Base-by-base conservation (phyloP, 78 protist genomes). In the Emiliania huxleyi region DNA sequence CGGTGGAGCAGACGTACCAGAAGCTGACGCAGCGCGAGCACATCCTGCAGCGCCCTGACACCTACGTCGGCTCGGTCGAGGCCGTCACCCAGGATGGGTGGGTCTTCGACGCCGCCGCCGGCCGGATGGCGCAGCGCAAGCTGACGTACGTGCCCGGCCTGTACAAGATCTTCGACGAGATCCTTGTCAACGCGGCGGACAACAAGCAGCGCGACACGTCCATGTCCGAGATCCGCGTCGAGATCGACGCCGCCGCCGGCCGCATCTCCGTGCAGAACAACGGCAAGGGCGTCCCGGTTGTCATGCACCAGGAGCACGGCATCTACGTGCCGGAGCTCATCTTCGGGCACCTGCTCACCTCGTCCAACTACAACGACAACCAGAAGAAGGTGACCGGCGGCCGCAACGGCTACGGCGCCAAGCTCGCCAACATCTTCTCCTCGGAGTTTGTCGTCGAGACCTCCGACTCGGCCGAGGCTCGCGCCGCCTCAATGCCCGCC, bases 151-250 rank as follows among this genome's bases (percentile, higher is more conserved):
- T 95, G 1, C 99, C 99, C 0, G 99, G 99, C 38, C 94, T 99
- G 25, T 96, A 93, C 93, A 99, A 99, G 97, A 97, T 99, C 46
- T 99, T 99, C 71, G 99, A 99, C 81, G 99, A 99, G 93, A 98
- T 99, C 44, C 95, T 99, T 21, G 99, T 99, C 93, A 99, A 99
- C 91, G 99, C 99, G 4, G 97, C 99, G 5, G 99, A 99, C 95
- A 97, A 99, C 96, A 96, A 97, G 90, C 98, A 97, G 94, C 92
- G 99, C 25, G 99, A 98, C 69, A n/a, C 69, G 6, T 52, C 37
- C 21, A 98, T 97, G 98, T 81, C 85, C 37, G 84, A 38, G 37
- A 81, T 99, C 85, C 42, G 94, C 43, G 97, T 99, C 11, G 84
- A 73, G 25, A 98, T 99, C 87, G 90, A 96, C 87, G 3, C 5